Percentiles rank a stretch among this genome's conserved stretches.
Evolutionary conservation across 495 filamentous ascomycete genomes (phyloP).

Genomic region (Paragyromitra xinjiangensis): DNA sequence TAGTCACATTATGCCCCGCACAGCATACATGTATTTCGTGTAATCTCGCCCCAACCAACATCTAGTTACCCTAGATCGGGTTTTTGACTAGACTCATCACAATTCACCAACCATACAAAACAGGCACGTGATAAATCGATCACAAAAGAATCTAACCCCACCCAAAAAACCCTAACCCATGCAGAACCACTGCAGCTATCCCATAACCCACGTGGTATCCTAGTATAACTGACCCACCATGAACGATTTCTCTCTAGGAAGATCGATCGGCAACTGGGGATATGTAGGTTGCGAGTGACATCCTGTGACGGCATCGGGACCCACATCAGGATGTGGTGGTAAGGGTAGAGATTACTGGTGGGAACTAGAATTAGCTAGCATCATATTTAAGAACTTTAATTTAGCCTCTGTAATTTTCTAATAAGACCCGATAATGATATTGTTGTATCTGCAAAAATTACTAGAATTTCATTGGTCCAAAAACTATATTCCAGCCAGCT

Average conservation of each 20-base stretch:
- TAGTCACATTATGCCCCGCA: too few relatives aligned
- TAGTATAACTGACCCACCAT: background rate
- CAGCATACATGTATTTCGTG: too few relatives aligned
- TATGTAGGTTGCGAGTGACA: background rate
- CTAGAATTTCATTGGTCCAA: background rate
- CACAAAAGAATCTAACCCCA: too few relatives aligned
- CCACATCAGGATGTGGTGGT: background rate
- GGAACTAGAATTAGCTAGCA: background rate
- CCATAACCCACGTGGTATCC: too few relatives aligned
- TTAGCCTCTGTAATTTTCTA: too few relatives aligned
- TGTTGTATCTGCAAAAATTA: background rate
- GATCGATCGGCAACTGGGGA: background rate
- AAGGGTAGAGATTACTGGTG: background rate
- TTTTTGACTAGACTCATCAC: too few relatives aligned
- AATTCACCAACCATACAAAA: too few relatives aligned
- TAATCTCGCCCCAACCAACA: too few relatives aligned
- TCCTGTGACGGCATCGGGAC: background rate
- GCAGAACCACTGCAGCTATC: background rate
- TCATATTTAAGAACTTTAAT: too few relatives aligned
- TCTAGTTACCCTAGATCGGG: too few relatives aligned
- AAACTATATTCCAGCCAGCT: background rate
- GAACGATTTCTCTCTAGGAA: background rate
- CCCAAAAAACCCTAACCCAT: background rate
- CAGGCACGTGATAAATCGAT: too few relatives aligned
- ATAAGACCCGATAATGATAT: too few relatives aligned